phyloP scores from a whole-genome alignment of 139 green algal species.

The Chlamydomonas sphaeroides region DNA sequence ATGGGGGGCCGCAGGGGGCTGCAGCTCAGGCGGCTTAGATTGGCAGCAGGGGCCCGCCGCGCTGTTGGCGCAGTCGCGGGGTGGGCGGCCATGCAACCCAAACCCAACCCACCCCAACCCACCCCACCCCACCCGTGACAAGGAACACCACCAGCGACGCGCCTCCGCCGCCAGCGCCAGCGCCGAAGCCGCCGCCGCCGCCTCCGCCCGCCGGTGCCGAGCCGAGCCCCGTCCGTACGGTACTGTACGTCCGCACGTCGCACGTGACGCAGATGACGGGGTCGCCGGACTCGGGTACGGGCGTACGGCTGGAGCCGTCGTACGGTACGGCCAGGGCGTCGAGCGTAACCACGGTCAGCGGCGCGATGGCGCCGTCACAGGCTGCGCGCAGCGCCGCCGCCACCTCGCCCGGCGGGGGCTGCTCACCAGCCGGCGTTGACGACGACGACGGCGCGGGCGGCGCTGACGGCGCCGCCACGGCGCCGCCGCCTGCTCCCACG shows the following conservation, averaged over 20 bases:
- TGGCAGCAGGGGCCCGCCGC: no score
- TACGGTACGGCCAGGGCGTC: constrained; percentile 63
- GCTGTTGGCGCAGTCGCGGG: no score
- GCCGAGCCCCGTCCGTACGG: no score
- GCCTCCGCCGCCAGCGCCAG: no score
- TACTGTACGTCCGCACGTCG: constrained; percentile 33
- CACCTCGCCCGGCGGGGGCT: neutral
- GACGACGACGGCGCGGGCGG: neutral
- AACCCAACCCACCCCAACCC: no score
- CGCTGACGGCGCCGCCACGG: no score
- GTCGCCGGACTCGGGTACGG: constrained; percentile 51
- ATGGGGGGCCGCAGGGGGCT: no score
- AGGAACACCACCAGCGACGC: neutral
- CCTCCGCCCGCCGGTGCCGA: neutral
- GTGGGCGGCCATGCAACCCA: no score
- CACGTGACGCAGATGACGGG: constrained; percentile 73
- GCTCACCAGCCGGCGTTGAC: no score
- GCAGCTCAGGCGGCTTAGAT: no score
- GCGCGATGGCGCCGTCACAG: constrained; percentile 60
- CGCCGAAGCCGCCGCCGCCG: neutral
- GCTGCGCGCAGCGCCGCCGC: constrained; percentile 19
- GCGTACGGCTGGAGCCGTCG: constrained; percentile 50
- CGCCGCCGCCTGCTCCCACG: neutral
- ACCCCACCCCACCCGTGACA: neutral
- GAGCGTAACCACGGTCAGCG: constrained; percentile 65